Evolutionary conservation across 2,329 filamentous ascomycete species (phyloP).

Genomic region (Septoria linicola): DNA sequence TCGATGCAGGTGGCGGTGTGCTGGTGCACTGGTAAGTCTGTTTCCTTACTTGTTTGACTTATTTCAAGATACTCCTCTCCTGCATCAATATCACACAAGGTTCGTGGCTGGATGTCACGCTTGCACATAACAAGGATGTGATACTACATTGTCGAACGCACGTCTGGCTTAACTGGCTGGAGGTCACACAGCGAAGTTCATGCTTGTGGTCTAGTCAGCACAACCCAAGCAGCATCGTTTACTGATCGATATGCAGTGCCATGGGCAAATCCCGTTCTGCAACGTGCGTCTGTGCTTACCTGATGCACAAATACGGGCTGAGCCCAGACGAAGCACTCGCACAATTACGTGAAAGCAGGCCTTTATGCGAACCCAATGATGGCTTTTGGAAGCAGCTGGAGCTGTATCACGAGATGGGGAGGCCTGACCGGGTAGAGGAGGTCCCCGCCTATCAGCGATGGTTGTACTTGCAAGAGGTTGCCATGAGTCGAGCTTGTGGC

Average conservation of each 20-base stretch:
- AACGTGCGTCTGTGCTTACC: conserved; percentile 77
- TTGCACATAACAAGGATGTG: neutral
- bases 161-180: neutral
- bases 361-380: conserved; percentile 81
- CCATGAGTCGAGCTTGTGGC: conserved; percentile 68
- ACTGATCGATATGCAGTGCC: conserved; percentile 54
- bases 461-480: conserved; percentile 65
- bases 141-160: neutral
- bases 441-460: conserved; percentile 79
- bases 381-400: conserved; percentile 89
- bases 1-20: conserved; percentile 62
- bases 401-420: conserved; percentile 85
- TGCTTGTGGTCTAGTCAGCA: no score
- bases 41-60: conserved; percentile 1
- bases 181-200: neutral
- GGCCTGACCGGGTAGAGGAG: conserved; percentile 65
- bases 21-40: conserved; percentile 68
- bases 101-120: conserved; percentile 4
- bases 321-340: conserved; percentile 64
- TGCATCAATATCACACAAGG: conserved; percentile 53
- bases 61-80: neutral
- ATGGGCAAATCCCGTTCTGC: conserved; percentile 96
- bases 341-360: conserved; percentile 67
- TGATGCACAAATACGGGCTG: conserved; percentile 61
- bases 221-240: neutral